These are phyloP conservation scores for Ogataea henricii DNA, from an alignment of 805 yeast genomes.

Conservation along the genomic window DNA sequence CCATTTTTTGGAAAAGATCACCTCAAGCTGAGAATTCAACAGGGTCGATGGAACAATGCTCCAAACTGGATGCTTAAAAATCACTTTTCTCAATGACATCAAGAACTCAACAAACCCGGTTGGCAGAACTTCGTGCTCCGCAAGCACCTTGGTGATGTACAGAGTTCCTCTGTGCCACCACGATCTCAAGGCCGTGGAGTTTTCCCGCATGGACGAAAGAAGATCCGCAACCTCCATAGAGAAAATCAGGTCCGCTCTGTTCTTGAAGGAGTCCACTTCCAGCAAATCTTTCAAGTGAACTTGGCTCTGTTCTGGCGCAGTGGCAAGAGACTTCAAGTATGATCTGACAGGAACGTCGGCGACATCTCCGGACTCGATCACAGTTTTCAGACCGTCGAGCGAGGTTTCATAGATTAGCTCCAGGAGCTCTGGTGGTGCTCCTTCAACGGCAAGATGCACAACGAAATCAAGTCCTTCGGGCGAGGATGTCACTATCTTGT, in stretches of 20 bases:
- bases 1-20: conserved; percentile 53
- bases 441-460: not conserved
- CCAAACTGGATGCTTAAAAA: conserved; percentile 37
- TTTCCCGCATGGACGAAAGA: conserved; percentile 1
- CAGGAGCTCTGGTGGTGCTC: not conserved
- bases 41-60: conserved; percentile 45
- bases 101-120: conserved; percentile 36
- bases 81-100: conserved; percentile 36
- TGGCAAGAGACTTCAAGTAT: conserved; percentile 15
- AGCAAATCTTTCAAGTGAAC: conserved; percentile 14
- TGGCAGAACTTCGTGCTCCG: conserved; percentile 43
- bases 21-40: conserved; percentile 67
- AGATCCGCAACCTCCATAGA: conserved; percentile 28
- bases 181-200: conserved; percentile 34
- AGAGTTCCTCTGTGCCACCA: conserved; percentile 65
- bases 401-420: not conserved
- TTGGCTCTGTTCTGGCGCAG: not conserved
- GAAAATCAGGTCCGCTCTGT: conserved; percentile 34
- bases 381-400: conserved; percentile 6
- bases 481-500: not conserved
- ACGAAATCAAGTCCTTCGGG: conserved; percentile 14
- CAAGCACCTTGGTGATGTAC: conserved; percentile 63
- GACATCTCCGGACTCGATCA: conserved; percentile 5
- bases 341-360: conserved; percentile 10
- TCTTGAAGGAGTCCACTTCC: conserved; percentile 32